phyloP scores from a whole-genome alignment of 2,329 filamentous ascomycete genomes.

The Stylonectria norvegica region DNA sequence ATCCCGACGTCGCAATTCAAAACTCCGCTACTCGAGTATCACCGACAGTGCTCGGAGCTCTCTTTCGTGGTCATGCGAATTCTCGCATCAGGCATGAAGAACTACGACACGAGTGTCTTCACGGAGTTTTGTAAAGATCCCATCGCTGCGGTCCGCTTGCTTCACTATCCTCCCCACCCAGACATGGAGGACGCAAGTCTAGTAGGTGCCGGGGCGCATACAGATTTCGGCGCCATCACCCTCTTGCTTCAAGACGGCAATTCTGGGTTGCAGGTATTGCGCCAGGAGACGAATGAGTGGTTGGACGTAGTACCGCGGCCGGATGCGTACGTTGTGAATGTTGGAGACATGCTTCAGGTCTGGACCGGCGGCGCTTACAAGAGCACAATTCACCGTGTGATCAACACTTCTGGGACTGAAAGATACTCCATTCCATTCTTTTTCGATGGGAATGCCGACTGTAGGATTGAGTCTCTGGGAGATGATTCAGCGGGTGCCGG shows the following conservation, averaged over 20 bases:
- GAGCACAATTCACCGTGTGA: neutral
- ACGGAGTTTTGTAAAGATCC: neutral
- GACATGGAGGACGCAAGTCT: neutral
- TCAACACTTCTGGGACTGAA: neutral
- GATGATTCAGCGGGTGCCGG: neutral
- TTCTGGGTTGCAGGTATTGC: neutral
- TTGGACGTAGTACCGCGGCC: neutral
- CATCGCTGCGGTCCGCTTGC: neutral
- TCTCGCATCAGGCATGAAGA: neutral
- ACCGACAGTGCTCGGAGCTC: neutral
- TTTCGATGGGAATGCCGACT: neutral
- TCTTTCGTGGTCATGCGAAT: neutral
- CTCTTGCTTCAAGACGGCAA: neutral
- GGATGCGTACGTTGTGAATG: neutral
- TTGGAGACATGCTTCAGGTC: neutral
- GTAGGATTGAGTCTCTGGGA: neutral
- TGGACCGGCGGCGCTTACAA: conserved; percentile 1
- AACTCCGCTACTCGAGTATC: neutral
- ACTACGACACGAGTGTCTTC: neutral
- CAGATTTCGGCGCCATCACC: conserved; percentile 1
- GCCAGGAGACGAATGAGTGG: neutral
- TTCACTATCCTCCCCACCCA: neutral
- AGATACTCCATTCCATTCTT: neutral
- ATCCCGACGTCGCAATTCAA: neutral
- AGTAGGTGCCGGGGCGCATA: neutral